These are phyloP conservation scores for Oenanthe sinensis DNA, from an alignment of 129 eudicot genomes.

Conservation along the genomic window DNA sequence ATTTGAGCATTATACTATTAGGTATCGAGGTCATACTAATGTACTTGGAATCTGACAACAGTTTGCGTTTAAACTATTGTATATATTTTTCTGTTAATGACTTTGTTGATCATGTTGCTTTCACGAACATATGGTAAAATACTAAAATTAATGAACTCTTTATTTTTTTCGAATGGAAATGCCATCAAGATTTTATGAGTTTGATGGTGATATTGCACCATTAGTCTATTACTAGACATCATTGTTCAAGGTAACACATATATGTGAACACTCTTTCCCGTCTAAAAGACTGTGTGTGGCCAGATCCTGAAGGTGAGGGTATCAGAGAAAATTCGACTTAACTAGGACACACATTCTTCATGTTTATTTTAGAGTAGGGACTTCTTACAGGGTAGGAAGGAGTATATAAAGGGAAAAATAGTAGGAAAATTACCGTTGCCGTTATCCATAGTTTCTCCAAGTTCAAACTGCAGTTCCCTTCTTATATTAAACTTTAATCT, in stretches of 20 bases:
- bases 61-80: not conserved
- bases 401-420: not conserved
- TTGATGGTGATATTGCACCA: not conserved
- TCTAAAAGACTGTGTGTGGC: not conserved
- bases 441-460: not conserved
- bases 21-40: not conserved
- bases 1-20: not conserved
- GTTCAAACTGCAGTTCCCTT: not conserved
- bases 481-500: not conserved
- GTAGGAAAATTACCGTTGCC: not conserved
- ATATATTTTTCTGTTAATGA: not conserved
- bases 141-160: not conserved
- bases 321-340: not conserved
- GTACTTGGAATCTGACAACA: not conserved
- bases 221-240: not conserved
- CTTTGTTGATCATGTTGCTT: not conserved
- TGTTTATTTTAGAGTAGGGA: not conserved
- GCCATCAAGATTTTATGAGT: not conserved
- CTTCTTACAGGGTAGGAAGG: not conserved
- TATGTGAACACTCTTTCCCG: not conserved
- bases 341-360: not conserved
- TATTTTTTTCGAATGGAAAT: not conserved
- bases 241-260: not conserved
- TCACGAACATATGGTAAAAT: not conserved
- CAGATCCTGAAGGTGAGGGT: not conserved